phyloP scores from a whole-genome alignment of 192 early-diverging fungal species.

The Podila minutissima region DNA sequence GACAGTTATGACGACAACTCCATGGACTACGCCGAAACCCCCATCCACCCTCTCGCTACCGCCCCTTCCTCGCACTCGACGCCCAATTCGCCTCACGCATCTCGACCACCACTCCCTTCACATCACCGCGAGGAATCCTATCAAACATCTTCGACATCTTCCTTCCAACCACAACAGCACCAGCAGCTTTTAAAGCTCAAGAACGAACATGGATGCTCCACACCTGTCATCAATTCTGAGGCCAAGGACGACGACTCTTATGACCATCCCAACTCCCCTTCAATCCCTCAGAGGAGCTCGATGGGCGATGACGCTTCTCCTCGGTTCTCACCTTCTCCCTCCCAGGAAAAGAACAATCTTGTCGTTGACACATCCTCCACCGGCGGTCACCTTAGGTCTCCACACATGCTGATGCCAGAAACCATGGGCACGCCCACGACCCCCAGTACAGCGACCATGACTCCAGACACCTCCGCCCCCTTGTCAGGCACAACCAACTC shows the following conservation, averaged over 20 bases:
- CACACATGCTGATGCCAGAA: neutral
- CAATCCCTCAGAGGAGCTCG: constrained; percentile 1
- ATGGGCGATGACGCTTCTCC: constrained; percentile 6
- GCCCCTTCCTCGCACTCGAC: constrained; percentile 6
- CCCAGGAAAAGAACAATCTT: constrained; percentile 10
- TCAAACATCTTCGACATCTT: constrained; percentile 17
- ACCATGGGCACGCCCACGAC: constrained; percentile 7
- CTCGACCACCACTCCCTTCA: constrained; percentile 13
- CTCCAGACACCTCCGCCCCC: constrained; percentile 7
- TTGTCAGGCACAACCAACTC: neutral
- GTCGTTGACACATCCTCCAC: constrained; percentile 31
- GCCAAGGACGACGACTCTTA: constrained; percentile 5
- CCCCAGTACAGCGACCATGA: constrained; percentile 19
- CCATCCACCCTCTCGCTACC: constrained; percentile 24
- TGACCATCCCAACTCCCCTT: neutral
- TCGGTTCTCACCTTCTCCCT: neutral
- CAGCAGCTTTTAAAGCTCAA: constrained; percentile 37
- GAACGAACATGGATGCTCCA: constrained; percentile 14
- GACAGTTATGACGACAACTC: neutral
- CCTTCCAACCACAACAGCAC: constrained; percentile 30
- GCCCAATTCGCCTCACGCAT: constrained; percentile 20
- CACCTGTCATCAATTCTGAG: neutral
- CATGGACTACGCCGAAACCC: constrained; percentile 12
- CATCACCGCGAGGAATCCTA: constrained; percentile 4
- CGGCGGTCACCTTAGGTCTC: neutral